A percentile compares a stretch with the other conserved stretches of the same genome.
Evolutionary conservation across 1,284 basidiomycete genomes (phyloP).

Genomic region (Ganoderma resinaceum): DNA sequence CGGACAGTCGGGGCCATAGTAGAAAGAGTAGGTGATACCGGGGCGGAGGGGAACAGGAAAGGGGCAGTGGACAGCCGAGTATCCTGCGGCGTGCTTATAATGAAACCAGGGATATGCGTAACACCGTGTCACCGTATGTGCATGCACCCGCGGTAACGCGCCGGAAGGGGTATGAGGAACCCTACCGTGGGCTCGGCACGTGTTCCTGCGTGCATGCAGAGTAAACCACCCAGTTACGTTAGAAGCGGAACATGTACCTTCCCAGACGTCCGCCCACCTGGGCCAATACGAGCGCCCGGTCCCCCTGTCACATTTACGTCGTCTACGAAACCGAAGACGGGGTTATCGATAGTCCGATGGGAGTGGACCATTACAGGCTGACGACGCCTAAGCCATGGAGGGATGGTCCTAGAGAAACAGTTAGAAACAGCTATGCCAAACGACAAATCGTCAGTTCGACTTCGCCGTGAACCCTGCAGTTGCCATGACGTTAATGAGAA

Average conservation of each 20-base stretch:
- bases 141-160: background rate
- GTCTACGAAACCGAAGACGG: background rate
- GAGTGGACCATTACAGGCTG: background rate
- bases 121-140: background rate
- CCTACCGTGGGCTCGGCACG: background rate
- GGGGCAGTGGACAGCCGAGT: background rate
- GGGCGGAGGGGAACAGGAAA: background rate
- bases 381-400: background rate
- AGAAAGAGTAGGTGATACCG: background rate
- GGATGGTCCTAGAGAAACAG: background rate
- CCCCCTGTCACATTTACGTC: background rate
- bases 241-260: background rate
- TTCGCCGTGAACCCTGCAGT: background rate
- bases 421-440: background rate
- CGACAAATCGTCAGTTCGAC: background rate
- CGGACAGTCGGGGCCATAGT: background rate
- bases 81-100: conserved; percentile 1
- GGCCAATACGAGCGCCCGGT: too few relatives aligned
- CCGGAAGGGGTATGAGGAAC: background rate
- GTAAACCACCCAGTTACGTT: background rate
- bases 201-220: background rate
- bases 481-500: background rate
- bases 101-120: background rate
- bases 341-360: background rate
- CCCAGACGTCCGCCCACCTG: background rate